Percentiles rank a stretch among this genome's conserved stretches.
phyloP scores from a whole-genome alignment of 371 early-diverging fungal genomes.

The Saksenaea oblongispora region DNA sequence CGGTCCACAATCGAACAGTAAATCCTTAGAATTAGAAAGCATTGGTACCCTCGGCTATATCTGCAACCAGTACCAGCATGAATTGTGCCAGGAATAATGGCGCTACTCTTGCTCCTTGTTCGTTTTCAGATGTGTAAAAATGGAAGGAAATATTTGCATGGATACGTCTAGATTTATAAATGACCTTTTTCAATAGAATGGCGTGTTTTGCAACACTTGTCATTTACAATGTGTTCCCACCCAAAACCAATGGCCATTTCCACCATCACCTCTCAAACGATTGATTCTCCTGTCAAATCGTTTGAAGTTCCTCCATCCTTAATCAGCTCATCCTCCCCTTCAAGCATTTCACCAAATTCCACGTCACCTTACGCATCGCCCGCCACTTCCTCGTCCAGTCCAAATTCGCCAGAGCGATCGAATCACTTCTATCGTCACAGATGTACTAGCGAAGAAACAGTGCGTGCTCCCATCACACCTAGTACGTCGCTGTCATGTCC shows the following conservation, averaged over 20 bases:
- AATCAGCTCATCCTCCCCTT: neutral
- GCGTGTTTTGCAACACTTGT: neutral
- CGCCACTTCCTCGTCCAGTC: neutral
- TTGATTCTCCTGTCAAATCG: neutral
- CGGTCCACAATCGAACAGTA: neutral
- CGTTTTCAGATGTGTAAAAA: neutral
- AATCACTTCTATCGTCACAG: neutral
- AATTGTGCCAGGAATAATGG: neutral
- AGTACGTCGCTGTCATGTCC: neutral
- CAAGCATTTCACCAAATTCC: neutral
- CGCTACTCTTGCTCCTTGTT: neutral
- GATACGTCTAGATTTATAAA: neutral
- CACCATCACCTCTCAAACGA: neutral
- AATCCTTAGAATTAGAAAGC: neutral
- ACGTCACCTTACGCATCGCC: neutral
- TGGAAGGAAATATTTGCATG: neutral
- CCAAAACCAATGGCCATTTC: conserved; percentile 3
- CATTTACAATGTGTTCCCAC: neutral
- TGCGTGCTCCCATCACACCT: neutral
- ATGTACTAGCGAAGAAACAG: neutral
- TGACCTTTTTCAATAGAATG: neutral
- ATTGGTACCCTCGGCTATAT: neutral
- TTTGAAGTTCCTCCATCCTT: neutral
- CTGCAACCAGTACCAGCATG: neutral
- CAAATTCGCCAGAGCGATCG: neutral